A percentile compares a stretch with the other conserved stretches of the same genome.
Conservation (phyloP, 305 asterid species). For the Andrographis paniculata region DNA sequence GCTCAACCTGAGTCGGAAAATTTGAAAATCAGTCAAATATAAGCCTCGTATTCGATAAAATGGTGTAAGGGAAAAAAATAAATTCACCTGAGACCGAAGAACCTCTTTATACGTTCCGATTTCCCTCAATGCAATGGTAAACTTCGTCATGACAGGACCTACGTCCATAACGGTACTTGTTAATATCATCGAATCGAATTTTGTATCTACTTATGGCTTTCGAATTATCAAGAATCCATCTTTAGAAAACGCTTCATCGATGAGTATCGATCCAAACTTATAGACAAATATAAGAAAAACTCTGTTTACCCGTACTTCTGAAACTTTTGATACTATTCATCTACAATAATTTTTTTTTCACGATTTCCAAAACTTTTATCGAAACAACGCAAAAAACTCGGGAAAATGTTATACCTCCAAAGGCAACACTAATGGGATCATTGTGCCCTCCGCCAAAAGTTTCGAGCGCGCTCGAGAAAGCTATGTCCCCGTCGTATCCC, state of each 20-base stretch:
- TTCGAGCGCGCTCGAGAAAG: conserved; percentile 91
- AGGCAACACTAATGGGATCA: conserved; percentile 98
- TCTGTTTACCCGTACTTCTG: no score
- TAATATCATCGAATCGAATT: no score
- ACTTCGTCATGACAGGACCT: conserved; percentile 99
- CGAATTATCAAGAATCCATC: conserved; percentile 2
- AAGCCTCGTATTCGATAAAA: no score
- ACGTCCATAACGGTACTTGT: conserved; percentile 27
- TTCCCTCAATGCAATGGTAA: conserved; percentile 97
- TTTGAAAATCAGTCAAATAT: conserved; percentile 14
- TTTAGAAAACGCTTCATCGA: no score
- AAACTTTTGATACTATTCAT: no score
- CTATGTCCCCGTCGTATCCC: conserved; percentile 97
- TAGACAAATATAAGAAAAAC: no score
- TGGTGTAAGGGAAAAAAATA: no score
- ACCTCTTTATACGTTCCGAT: conserved; percentile 99
- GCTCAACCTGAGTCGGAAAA: conserved; percentile 71
- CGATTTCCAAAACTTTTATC: no score
- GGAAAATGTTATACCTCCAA: conserved; percentile 89
- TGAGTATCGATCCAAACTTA: no score
- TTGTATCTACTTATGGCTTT: no score
- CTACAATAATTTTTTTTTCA: background rate
- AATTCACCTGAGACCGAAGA: conserved; percentile 95
- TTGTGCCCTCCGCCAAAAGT: conserved; percentile 98
- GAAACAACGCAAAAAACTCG: background rate